phyloP scores from a whole-genome alignment of 257 asterid species.

The Anisodus acutangulus region DNA sequence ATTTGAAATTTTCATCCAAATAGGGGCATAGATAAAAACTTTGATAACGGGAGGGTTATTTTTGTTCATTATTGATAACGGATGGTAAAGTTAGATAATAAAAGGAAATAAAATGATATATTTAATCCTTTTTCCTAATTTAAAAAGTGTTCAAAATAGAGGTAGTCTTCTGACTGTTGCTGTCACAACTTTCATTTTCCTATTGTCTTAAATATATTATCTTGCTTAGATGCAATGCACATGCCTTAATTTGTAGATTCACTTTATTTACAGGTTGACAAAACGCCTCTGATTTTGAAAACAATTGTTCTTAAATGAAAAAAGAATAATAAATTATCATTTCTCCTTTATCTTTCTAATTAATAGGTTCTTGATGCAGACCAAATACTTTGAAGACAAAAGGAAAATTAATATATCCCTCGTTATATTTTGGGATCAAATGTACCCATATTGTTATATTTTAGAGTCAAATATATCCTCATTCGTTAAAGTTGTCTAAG shows the following conservation, averaged over 20 bases:
- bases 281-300: slow-evolving; percentile 20
- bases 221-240: slow-evolving; percentile 29
- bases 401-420: too few relatives aligned
- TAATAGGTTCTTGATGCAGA: neutral
- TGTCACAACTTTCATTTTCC: neutral
- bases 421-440: too few relatives aligned
- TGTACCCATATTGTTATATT: too few relatives aligned
- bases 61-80: too few relatives aligned
- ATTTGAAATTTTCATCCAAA: too few relatives aligned
- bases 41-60: too few relatives aligned
- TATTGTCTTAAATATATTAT: slow-evolving; percentile 14
- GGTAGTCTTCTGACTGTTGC: neutral
- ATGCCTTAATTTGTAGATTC: slow-evolving; percentile 5
- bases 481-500: too few relatives aligned
- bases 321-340: neutral
- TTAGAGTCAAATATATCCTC: too few relatives aligned
- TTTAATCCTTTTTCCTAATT: too few relatives aligned
- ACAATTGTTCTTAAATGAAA: slow-evolving; percentile 10
- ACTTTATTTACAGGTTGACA: slow-evolving; percentile 24
- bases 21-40: too few relatives aligned
- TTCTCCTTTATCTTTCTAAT: neutral
- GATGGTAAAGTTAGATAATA: too few relatives aligned
- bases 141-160: neutral
- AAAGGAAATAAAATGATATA: too few relatives aligned
- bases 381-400: neutral